Evolutionary conservation across 2,329 filamentous ascomycete species (phyloP).

Genomic region (Xylariaceae sp.): DNA sequence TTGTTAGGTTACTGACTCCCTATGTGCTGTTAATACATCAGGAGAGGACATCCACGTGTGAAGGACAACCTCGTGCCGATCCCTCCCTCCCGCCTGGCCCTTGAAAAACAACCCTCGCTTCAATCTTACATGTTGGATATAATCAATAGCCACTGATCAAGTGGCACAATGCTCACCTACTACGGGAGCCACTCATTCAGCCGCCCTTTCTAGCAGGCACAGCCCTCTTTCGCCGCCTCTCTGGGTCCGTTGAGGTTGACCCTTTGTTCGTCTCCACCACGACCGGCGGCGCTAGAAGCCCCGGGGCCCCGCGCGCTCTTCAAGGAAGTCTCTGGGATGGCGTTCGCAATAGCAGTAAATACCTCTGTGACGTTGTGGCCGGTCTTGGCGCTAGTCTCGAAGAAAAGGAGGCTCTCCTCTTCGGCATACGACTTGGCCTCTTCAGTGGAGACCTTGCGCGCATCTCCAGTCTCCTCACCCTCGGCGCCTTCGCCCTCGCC

Average conservation of each 20-base stretch:
- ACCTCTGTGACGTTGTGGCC: conserved; percentile 92
- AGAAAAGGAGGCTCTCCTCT: conserved; percentile 90
- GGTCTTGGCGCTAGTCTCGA: conserved; percentile 96
- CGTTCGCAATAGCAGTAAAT: conserved; percentile 96
- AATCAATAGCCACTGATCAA: conserved; percentile 21
- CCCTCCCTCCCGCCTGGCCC: neutral
- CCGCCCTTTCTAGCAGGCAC: conserved; percentile 64
- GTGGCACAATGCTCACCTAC: conserved; percentile 13
- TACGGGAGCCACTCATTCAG: conserved; percentile 6
- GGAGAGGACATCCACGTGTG: conserved; percentile 23
- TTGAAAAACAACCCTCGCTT: conserved; percentile 25
- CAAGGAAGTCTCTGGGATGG: conserved; percentile 92
- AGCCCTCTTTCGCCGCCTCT: conserved; percentile 81
- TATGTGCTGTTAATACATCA: conserved; percentile 22
- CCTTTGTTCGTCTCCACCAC: conserved; percentile 62
- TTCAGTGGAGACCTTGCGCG: conserved; percentile 81
- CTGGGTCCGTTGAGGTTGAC: conserved; percentile 76
- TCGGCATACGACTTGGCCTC: conserved; percentile 92
- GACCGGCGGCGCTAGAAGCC: conserved; percentile 52
- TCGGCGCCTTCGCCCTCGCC: conserved; percentile 46
- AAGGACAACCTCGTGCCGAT: conserved; percentile 15
- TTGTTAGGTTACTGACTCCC: conserved; percentile 10
- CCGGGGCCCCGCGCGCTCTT: conserved; percentile 78
- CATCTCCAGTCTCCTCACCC: conserved; percentile 61
- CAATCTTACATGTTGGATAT: conserved; percentile 30